Base-by-base conservation (phyloP, 2,329 filamentous ascomycete species). In the Aspergillus latus region DNA sequence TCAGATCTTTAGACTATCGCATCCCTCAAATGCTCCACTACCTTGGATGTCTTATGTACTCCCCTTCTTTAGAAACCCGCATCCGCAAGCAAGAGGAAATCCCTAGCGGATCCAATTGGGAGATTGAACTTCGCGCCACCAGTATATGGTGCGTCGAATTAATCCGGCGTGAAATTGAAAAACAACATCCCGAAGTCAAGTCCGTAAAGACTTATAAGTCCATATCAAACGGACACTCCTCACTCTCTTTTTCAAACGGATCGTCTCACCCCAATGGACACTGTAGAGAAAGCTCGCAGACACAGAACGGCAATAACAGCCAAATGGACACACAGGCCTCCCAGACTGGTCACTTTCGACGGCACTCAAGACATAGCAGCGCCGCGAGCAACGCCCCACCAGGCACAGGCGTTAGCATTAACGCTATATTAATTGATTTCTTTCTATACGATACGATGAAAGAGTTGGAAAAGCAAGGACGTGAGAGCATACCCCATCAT, bases 121-220 rank as follows among this genome's bases (percentile, higher is more conserved):
- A 99, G 69, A 76, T 96, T 59, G 92, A 99, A 68, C 79, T 99
- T 34, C 84, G 94, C 74, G 93, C 90, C 13, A 94, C 92, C 70
- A 96, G 90, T 67, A 96, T 99, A 63, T 97, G 93, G 92, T 94
- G 90, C 59, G 89, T 97, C 1, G 94, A 99, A 72, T 77, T 97
- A 61, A 88, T 99, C 61, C 82, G 86, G 52, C 83, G 88, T 34
- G 90, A 97, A 71, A 97, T 99, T 49, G 68, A 87, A 55, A 82
- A 80, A 45, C 74, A 84, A 11, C 85, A 97, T 66, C 89, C 92
- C 1, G 85, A 88, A 8, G 81, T 86, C 1, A 79, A 84, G 52
- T 26, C 26, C 5, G 34, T 28, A 28, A 52, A 52, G 4, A 49
- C 52, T 29, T 62, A 52, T 21, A 39, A 44, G 26, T 37, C 30